Base-by-base conservation (phyloP, 1,139 yeast species). In the Blastobotrys elegans region DNA sequence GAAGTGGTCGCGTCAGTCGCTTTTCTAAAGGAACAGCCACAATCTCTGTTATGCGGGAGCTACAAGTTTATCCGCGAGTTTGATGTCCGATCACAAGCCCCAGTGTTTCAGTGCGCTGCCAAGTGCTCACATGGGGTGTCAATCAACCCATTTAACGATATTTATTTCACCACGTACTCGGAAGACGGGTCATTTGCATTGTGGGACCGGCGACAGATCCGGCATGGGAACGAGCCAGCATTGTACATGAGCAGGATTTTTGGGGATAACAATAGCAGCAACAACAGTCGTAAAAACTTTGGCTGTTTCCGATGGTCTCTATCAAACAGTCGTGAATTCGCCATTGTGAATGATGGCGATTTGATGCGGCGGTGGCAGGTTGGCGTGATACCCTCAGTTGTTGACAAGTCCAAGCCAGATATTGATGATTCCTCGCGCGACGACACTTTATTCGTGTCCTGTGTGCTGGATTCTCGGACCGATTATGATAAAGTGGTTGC, bases 151-250 rank as follows among this genome's bases (percentile, higher is more conserved):
- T 79, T 80, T 58, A 73, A 76, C 50, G 75, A 74, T 32, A 74
- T 78, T 64, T 74, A 78, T 54, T 86, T 88, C 64, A 79, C 87
- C 34, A 81, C 95, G 0, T 78, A 77, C 54, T 78, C 88, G 46
- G 96, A 88, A 57, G 94, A 86, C 59, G 96, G 96, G 1, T 78
- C 94, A 0, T 68, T 89, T 49, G 82, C 92, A 0, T 73, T 89
- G 13, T 90, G 96, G 95, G 97, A 90, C 63, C 74, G 95, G 51
- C 74, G 97, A 51, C 81, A 77, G 54, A 65, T 88, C 52, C 56
- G 69, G 22, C 60, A 64, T 27, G 51, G 60, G 17, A 50, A 56
- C 32, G 74, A 77, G 5, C 95, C 96, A 0, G 68, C 84, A 10
- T 64, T 87, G 36, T 74, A 78, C 29, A 84, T 88, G 60, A 79